These are phyloP conservation scores for Suillus sp. DNA, from an alignment of 768 basidiomycete genomes.

Conservation along the genomic window DNA sequence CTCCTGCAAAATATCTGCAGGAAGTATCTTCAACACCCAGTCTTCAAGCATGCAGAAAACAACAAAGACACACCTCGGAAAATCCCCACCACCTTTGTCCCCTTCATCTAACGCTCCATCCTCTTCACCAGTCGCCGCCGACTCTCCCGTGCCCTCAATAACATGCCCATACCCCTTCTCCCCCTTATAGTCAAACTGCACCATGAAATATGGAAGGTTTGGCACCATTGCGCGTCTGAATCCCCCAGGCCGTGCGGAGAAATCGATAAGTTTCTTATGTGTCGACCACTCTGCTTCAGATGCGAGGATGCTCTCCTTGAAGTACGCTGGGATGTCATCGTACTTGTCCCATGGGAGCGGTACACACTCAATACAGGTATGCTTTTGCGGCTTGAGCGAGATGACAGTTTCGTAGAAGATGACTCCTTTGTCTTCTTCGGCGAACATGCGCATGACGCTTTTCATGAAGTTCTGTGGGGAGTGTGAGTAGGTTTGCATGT, in stretches of 20 bases:
- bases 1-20: constrained; percentile 86
- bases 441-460: constrained; percentile 93
- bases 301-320: constrained; percentile 82
- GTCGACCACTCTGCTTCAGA: constrained; percentile 98
- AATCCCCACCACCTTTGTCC: constrained; percentile 89
- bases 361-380: constrained; percentile 92
- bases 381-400: constrained; percentile 82
- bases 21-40: constrained; percentile 12
- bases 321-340: constrained; percentile 89
- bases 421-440: constrained; percentile 90
- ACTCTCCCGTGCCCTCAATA: constrained; percentile 85
- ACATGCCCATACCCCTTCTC: constrained; percentile 98
- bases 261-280: constrained; percentile 96
- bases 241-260: constrained; percentile 85
- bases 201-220: constrained; percentile 98
- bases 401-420: constrained; percentile 95
- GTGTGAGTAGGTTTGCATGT: constrained; percentile 6
- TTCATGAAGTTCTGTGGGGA: constrained; percentile 70
- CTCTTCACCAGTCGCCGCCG: constrained; percentile 60
- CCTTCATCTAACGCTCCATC: constrained; percentile 76
- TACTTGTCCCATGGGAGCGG: constrained; percentile 89
- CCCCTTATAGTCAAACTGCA: constrained; percentile 97
- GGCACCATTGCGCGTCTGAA: constrained; percentile 95
- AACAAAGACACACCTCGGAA: constrained; percentile 66
- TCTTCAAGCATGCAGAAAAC: neutral